A percentile compares a stretch with the other conserved stretches of the same genome.
Evolutionary conservation across 129 eudicot genomes (phyloP).

Genomic region (Lactuca sativa): DNA sequence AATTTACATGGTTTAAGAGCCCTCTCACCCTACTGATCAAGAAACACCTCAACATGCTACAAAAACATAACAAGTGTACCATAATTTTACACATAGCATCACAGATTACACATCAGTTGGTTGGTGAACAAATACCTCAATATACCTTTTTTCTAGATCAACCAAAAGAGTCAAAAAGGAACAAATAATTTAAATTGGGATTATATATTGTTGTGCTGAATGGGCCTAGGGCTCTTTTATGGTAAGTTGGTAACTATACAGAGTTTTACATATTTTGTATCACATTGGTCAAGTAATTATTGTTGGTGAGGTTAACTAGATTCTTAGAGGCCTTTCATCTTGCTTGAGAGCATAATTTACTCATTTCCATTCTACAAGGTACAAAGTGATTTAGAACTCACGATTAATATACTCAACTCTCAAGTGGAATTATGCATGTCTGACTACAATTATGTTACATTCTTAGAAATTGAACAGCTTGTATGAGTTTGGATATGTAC

Average conservation of each 20-base stretch:
- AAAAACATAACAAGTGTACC: slow-evolving; percentile 8
- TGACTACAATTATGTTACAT: not conserved
- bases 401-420: not conserved
- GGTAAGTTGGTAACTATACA: slow-evolving; percentile 1
- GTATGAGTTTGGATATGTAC: not conserved
- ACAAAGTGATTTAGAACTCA: not conserved
- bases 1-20: slow-evolving; percentile 19
- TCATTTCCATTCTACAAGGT: not conserved
- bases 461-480: not conserved
- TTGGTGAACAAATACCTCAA: slow-evolving; percentile 15
- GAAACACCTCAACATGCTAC: slow-evolving; percentile 12
- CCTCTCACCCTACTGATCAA: slow-evolving; percentile 8
- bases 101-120: not conserved
- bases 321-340: not conserved
- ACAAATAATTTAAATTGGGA: not conserved
- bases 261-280: not conserved
- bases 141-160: not conserved
- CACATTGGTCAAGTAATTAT: slow-evolving; percentile 5
- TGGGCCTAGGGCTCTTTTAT: not conserved
- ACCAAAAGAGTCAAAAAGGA: not conserved
- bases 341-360: not conserved
- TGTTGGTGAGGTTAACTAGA: not conserved
- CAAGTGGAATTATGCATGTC: not conserved
- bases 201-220: not conserved
- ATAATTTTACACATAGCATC: slow-evolving; percentile 21